Percentiles rank a stretch among this genome's conserved stretches.
Conservation (phyloP, 164 flowering plant genomes). For the Annona squamosa region DNA sequence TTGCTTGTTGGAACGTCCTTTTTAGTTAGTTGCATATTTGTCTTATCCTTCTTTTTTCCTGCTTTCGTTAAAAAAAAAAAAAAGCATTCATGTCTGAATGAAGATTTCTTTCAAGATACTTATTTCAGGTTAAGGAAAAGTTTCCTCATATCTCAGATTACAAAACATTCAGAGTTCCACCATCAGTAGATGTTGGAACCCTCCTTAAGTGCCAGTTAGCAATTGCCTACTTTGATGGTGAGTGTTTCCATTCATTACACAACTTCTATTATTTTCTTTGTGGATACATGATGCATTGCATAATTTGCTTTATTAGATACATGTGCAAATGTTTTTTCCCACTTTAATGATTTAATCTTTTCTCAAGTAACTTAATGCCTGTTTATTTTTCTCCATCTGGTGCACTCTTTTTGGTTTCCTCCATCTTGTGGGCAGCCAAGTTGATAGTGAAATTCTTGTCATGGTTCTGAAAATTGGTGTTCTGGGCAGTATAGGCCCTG, state of each 20-base stretch:
- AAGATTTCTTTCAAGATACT: background rate
- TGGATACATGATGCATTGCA: background rate
- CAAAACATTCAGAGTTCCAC: conserved; percentile 43
- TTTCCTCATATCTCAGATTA: conserved; percentile 77
- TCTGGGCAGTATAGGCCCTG: too few relatives aligned
- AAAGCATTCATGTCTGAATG: background rate
- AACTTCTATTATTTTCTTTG: background rate
- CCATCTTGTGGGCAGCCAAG: too few relatives aligned
- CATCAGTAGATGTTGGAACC: conserved; percentile 32
- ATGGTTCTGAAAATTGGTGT: too few relatives aligned
- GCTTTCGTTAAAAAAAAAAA: too few relatives aligned
- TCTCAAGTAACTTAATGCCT: background rate
- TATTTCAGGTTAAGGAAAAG: conserved; percentile 55
- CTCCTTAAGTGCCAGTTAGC: conserved; percentile 79
- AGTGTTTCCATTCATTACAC: conserved; percentile 11
- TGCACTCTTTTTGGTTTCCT: too few relatives aligned
- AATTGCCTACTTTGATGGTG: conserved; percentile 54
- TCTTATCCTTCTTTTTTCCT: too few relatives aligned
- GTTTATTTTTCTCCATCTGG: background rate
- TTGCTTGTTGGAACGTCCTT: background rate
- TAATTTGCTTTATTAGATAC: background rate
- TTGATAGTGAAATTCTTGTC: too few relatives aligned
- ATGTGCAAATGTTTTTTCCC: background rate
- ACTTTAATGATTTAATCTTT: background rate
- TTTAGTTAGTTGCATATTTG: background rate